Percentiles rank a stretch among this genome's conserved stretches.
Evolutionary conservation across 441 rosid genomes (phyloP).

Genomic region (Syzygium malaccense): DNA sequence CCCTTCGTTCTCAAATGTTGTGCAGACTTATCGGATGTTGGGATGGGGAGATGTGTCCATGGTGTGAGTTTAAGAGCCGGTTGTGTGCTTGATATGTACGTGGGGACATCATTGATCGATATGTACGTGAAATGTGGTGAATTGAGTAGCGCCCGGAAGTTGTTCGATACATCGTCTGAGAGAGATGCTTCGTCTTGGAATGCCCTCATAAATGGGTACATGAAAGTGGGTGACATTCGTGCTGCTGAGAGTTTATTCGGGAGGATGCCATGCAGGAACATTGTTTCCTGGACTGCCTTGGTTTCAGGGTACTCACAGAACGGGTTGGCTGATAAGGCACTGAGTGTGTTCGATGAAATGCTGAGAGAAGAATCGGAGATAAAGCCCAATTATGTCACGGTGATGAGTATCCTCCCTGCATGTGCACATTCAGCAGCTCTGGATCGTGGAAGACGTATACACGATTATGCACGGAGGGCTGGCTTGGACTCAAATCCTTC

Average conservation of each 20-base stretch:
- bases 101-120: slow-evolving; percentile 25
- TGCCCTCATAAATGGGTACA: slow-evolving; percentile 10
- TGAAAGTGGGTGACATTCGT: slow-evolving; percentile 6
- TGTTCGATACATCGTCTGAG: slow-evolving; percentile 15
- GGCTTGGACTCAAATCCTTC: slow-evolving; percentile 5
- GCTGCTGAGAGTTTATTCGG: slow-evolving; percentile 2
- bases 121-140: slow-evolving; percentile 20
- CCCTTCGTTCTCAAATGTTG: slow-evolving; percentile 16
- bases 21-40: neutral
- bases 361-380: neutral
- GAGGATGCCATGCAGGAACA: slow-evolving; percentile 2
- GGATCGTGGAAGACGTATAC: slow-evolving; percentile 9
- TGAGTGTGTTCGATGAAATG: slow-evolving; percentile 7
- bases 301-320: slow-evolving; percentile 16
- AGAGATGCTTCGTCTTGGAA: slow-evolving; percentile 14
- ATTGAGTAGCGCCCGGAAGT: slow-evolving; percentile 9
- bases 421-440: slow-evolving; percentile 13
- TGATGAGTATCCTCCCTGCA: slow-evolving; percentile 17
- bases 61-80: slow-evolving; percentile 19
- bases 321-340: slow-evolving; percentile 4
- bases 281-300: slow-evolving; percentile 17
- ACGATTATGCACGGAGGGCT: neutral
- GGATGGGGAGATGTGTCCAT: slow-evolving; percentile 22
- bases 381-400: slow-evolving; percentile 14
- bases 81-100: slow-evolving; percentile 13